Evolutionary conservation across 2,329 filamentous ascomycete genomes (phyloP), one percentile per base, ranked within the genome.

Genomic region (Venturia aucupariae): DNA sequence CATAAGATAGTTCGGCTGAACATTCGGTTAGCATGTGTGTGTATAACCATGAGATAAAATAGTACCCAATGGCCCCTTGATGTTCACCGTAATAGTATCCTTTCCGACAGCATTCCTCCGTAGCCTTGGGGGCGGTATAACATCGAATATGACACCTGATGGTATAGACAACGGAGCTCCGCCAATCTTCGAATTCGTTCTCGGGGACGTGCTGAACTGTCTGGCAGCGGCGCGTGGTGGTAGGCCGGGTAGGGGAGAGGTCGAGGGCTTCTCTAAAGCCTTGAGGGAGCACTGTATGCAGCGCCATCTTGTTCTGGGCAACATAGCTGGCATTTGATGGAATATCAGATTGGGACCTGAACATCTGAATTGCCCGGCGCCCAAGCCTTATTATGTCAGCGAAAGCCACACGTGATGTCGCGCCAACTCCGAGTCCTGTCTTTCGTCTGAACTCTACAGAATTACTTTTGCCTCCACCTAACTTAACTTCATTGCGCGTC

Each of bases 21-120:
- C 19, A 17, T 62, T 62, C 30, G 15, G 41, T 60, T 30, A 60
- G 39, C 27, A 17, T 60, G 44, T 27, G 13, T 41, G 35, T 35
- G 22, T 27, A n/a, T 15, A 10, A 4, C 22, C 41, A 15, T 30
- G 22, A 6, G 24, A 27, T 1, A 35, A 15, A 27, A 54, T 22
- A 81, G 66, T 76, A 90, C 88, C 93, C 69, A 94, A 77, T 3
- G 93, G 93, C 6, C 93, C 93, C 71, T 87, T 85, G 54, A 97
- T 84, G 62, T 88, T 86, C 63, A 96, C 84, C 2, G 80, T 88
- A 69, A 86, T 84, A 71, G 84, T 54, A 15, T 32, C 32, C 86
- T 83, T 67, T 81, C 80, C 68, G 85, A 80, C 67, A 85, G 86
- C 46, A 84, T 83, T 48, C 84, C 86, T 63, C 79, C 77, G 67